Evolutionary conservation across 2,329 filamentous ascomycete genomes (phyloP).

Genomic region (Trichophyton schoenleinii): DNA sequence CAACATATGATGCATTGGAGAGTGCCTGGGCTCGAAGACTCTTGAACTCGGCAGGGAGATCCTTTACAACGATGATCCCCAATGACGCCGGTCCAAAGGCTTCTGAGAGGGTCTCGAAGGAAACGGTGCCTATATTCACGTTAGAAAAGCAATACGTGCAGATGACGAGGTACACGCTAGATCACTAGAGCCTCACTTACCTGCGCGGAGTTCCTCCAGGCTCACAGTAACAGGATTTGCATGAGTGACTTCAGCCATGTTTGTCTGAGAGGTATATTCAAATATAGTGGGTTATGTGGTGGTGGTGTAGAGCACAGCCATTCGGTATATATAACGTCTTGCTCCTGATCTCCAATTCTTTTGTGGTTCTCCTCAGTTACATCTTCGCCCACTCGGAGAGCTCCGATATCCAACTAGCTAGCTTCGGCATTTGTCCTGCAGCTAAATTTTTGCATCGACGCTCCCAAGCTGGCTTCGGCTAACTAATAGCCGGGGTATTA

Average conservation of each 20-base stretch:
- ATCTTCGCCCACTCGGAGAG: not conserved
- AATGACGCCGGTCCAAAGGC: slow-evolving; percentile 86
- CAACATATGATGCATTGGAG: slow-evolving; percentile 80
- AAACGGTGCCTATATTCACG: slow-evolving; percentile 22
- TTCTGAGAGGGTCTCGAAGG: slow-evolving; percentile 37
- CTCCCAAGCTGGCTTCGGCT: not conserved
- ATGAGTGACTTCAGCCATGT: not conserved
- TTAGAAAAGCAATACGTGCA: not conserved
- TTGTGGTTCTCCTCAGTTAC: not conserved
- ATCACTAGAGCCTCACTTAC: slow-evolving; percentile 24
- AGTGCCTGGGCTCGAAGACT: slow-evolving; percentile 61
- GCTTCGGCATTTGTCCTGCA: not conserved
- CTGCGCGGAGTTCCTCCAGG: slow-evolving; percentile 32
- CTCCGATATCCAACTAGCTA: not conserved
- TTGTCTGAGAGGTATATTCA: not conserved
- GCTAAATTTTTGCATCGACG: not conserved
- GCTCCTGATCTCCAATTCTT: not conserved
- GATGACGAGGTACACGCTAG: not conserved
- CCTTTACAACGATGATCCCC: slow-evolving; percentile 86
- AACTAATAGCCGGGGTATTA: too few relatives aligned
- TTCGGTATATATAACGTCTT: not conserved
- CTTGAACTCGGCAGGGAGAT: slow-evolving; percentile 60
- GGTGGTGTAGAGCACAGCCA: not conserved
- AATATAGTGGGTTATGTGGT: not conserved
- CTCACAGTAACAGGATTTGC: slow-evolving; percentile 37